These are phyloP conservation scores for Penicillium vulpinum DNA, from an alignment of 2,329 filamentous ascomycete genomes.

Conservation along the genomic window DNA sequence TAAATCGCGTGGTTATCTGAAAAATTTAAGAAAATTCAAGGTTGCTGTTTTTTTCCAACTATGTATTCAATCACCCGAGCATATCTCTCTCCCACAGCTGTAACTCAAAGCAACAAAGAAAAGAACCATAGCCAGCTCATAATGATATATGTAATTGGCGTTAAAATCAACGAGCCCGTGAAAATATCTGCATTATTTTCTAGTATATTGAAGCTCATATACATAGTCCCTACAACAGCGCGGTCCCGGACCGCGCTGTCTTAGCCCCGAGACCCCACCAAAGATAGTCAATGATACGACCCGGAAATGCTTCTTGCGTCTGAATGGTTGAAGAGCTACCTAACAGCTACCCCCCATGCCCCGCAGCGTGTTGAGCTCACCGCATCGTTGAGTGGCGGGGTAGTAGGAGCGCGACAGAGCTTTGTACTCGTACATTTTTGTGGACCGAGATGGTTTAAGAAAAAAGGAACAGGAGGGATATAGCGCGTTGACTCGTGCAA, in stretches of 20 bases:
- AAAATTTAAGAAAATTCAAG: neutral
- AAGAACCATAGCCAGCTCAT: neutral
- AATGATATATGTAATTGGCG: too few species aligned
- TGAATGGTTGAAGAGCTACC: neutral
- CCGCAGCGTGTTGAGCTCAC: neutral
- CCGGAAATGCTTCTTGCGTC: neutral
- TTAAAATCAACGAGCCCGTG: neutral
- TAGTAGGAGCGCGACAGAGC: constrained; percentile 5
- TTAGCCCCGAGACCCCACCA: neutral
- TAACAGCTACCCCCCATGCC: constrained; percentile 7
- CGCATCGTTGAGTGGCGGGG: neutral
- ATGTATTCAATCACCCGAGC: neutral
- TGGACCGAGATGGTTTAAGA: neutral
- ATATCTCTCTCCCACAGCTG: neutral
- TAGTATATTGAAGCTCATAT: neutral
- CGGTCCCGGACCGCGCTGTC: constrained; percentile 7
- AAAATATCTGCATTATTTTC: neutral
- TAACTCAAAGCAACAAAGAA: neutral
- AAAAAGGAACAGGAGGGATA: neutral
- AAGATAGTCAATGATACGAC: neutral
- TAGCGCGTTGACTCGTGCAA: neutral
- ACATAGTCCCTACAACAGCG: neutral
- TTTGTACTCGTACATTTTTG: neutral
- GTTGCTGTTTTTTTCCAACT: neutral
- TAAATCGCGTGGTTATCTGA: neutral